Base-by-base conservation (phyloP, 2,329 filamentous ascomycete genomes). In the Trichoderma simmonsii region DNA sequence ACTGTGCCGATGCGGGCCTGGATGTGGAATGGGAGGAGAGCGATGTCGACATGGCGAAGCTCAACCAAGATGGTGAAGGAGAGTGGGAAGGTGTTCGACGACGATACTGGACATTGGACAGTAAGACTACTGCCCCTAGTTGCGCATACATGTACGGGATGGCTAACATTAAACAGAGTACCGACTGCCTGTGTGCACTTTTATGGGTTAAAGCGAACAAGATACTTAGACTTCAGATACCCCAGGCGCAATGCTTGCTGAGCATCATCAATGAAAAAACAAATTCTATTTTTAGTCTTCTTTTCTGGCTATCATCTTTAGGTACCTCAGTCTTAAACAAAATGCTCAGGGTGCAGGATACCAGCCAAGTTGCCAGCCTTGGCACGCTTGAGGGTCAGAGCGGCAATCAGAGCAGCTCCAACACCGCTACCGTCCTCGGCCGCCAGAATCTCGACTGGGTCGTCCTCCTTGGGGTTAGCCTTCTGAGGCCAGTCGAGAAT, bases 341-440 rank as follows among this genome's bases (percentile, higher is more conserved):
- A 91, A 79, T 91, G 89, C 80, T 91, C 89, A 2, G 87, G 88
- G 79, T 91, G 88, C 77, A 90, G 81, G 74, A 92, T 89, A 78
- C 90, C 90, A 15, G 88, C 86, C 80, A 90, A 74, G 77, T 91
- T 91, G 68, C 90, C 90, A 65, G 86, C 85, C 79, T 88, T 84
- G 73, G 91, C 88, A 68, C 90, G 83, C 86, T 91, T 88, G 74
- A 91, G 81, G 15, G 90, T 92, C 79, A 92, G 79, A 14, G 90
- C 90, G 8, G 96, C 96, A 85, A 99, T 98, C 73, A 99, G 85
- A 5, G 96, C 96, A 59, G 95, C 96, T 76, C 95, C 95, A n/a
- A 98, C 96, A 88, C 95, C 96, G 75, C 92, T 95, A 75, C 96
- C 96, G 81, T 99, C 96, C 84, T 99, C 96, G 73, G 96, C 95